Conservation (phyloP, 2,329 filamentous ascomycete genomes). For the Ophiostoma piceae region DNA sequence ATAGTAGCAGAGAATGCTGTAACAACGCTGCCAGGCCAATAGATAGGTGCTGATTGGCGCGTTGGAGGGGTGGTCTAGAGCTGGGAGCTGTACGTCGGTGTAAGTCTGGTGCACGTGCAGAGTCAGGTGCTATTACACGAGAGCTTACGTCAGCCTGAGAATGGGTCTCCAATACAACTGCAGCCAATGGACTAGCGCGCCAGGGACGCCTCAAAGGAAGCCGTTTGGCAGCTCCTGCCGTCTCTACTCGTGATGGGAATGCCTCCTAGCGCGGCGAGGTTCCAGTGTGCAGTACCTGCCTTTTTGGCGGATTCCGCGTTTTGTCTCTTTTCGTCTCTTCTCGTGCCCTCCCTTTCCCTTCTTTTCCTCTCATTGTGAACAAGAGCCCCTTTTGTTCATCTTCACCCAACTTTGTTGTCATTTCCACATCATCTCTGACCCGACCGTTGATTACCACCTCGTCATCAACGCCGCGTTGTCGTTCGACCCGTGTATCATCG, state of each 20-base stretch:
- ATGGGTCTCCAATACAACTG: not conserved
- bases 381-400: not conserved
- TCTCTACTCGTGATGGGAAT: conserved; percentile 20
- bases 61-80: not conserved
- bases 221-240: conserved; percentile 12
- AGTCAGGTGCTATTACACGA: not conserved
- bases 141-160: not conserved
- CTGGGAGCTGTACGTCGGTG: not conserved
- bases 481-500: not conserved
- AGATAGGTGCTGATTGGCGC: not conserved
- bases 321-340: conserved; percentile 16
- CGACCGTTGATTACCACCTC: not conserved
- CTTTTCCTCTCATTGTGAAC: not conserved
- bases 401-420: not conserved
- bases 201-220: not conserved
- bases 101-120: not conserved
- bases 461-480: not conserved
- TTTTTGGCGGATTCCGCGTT: conserved; percentile 16
- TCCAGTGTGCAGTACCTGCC: conserved; percentile 11
- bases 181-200: conserved; percentile 7
- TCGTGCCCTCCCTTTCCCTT: conserved; percentile 21
- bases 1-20: not conserved
- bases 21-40: not conserved
- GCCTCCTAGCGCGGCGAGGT: conserved; percentile 22
- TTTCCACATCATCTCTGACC: not conserved